These are phyloP conservation scores for Aspergillus carbonarius DNA, from an alignment of 2,329 filamentous ascomycete genomes.

Conservation along the genomic window DNA sequence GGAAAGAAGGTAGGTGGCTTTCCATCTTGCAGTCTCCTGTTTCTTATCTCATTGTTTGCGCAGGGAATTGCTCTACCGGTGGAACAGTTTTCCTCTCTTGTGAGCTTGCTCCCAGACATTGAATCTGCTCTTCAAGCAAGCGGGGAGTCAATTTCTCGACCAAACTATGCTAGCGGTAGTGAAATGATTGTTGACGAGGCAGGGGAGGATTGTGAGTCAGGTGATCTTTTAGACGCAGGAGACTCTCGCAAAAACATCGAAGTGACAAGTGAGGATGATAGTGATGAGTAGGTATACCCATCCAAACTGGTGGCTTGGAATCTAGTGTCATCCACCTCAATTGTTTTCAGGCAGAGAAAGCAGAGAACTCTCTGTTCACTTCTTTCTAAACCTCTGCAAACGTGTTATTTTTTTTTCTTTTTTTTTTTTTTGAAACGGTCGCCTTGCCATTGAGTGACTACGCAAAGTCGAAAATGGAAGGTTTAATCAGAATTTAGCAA, in stretches of 20 bases:
- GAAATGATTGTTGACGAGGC: constrained; percentile 26
- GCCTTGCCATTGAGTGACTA: no score
- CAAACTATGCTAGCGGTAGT: constrained; percentile 42
- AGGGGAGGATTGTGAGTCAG: constrained; percentile 16
- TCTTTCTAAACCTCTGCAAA: no score
- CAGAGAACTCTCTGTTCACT: no score
- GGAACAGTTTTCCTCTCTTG: constrained; percentile 55
- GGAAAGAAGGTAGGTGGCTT: constrained; percentile 70
- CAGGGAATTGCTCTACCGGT: constrained; percentile 56
- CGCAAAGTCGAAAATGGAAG: no score
- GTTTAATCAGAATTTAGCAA: no score
- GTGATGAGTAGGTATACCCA: constrained; percentile 23
- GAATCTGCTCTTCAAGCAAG: constrained; percentile 51
- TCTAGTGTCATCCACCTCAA: background rate
- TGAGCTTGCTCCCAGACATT: constrained; percentile 56
- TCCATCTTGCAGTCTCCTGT: background rate
- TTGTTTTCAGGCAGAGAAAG: background rate
- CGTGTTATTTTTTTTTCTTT: no score
- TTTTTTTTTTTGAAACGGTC: background rate
- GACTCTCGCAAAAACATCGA: constrained; percentile 50
- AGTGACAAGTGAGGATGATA: constrained; percentile 57
- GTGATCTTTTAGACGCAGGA: constrained; percentile 14
- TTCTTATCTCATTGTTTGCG: background rate
- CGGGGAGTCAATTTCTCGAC: constrained; percentile 51
- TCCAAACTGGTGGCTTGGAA: background rate